Evolutionary conservation across 1,284 basidiomycete genomes (phyloP), one percentile per base, ranked within the genome.

Genomic region (Caloboletus inedulis): DNA sequence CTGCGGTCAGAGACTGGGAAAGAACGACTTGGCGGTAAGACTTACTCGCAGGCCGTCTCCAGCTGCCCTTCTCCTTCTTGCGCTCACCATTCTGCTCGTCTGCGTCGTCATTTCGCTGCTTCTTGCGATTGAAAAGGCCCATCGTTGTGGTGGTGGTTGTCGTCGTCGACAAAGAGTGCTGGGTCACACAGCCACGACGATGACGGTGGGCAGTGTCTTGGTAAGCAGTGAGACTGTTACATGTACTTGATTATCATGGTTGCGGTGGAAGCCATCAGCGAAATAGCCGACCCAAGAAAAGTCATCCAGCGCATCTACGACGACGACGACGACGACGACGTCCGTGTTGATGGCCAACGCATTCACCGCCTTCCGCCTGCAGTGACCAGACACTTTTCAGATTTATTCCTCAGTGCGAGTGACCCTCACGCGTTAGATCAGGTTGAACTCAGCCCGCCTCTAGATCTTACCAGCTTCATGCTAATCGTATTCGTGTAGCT

Each of bases 11-110:
- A 36, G 21, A 25, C 45, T 45, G 47, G 35, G 46, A 48, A 49
- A n/a, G 56, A 41, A 14, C n/a, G 50, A 36, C 8, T 16, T 30
- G 16, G 52, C 31, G 18, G 41, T 7, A 29, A 46, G 39, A 82
- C 90, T 65, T 62, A 93, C 93, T 96, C 42, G 93, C 94, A 54
- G 94, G 93, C 50, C 89, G 77, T 69, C 85, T 83, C 81, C 90
- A 93, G 68, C 82, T 88, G 55, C 88, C 88, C 76, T 94, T 93
- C 69, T 93, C 89, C 74, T 92, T 90, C 72, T 87, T 85, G 46
- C 71, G 69, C 55, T 78, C 77, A 50, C 67, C 59, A 14, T 69
- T 63, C 50, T 69, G 68, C 59, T 75, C 75, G 53, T 72, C 71
- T 3, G 68, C 59, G 40, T 68, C 68, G 50, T 73, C 69, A 52